phyloP scores from a whole-genome alignment of 2,329 filamentous ascomycete species.

The Nothomitra cinnamomea region DNA sequence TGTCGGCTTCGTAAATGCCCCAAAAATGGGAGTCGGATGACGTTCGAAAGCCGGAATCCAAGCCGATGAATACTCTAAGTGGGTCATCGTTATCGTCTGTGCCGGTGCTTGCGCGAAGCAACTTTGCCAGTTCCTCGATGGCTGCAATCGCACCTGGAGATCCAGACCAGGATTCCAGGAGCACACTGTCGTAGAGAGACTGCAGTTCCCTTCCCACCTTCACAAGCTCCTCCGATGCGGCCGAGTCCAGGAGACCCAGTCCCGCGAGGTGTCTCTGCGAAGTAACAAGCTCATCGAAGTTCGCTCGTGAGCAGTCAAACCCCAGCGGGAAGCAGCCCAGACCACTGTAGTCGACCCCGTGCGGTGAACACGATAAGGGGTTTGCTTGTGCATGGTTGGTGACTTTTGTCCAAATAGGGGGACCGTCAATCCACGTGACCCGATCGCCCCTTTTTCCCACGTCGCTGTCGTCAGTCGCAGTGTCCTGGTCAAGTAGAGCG shows the following conservation, averaged over 20 bases:
- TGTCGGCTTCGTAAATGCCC: conserved; percentile 12
- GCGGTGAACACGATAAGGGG: conserved; percentile 22
- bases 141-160: not conserved
- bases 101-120: not conserved
- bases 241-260: conserved; percentile 21
- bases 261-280: conserved; percentile 26
- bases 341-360: conserved; percentile 21
- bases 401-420: not conserved
- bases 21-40: conserved; percentile 21
- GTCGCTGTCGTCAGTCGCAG: not conserved
- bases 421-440: not conserved
- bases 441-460: not conserved
- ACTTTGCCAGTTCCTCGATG: not conserved
- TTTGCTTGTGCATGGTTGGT: conserved; percentile 4
- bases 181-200: not conserved
- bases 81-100: not conserved
- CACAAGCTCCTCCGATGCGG: not conserved
- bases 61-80: not conserved
- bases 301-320: conserved; percentile 22
- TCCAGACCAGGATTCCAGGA: not conserved
- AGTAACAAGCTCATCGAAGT: conserved; percentile 28
- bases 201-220: not conserved
- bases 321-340: conserved; percentile 32
- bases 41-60: conserved; percentile 26
- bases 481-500: too few relatives aligned